A percentile compares a stretch with the other conserved stretches of the same genome.
These are phyloP conservation scores for Didymella arachidicola DNA, from an alignment of 2,329 filamentous ascomycete species.

Conservation along the genomic window DNA sequence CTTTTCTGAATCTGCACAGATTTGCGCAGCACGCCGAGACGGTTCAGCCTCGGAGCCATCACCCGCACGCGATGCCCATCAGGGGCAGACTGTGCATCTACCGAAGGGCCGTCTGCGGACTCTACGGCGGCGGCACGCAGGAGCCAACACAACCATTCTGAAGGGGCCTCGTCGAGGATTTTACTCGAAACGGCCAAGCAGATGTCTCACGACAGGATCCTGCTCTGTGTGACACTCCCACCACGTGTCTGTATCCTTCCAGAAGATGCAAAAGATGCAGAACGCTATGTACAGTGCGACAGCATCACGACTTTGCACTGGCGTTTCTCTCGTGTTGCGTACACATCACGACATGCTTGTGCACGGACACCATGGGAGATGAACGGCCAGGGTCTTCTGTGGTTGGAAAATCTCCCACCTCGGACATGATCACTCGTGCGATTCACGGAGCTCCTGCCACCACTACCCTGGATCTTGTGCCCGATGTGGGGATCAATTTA, in stretches of 20 bases:
- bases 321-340: constrained; percentile 8
- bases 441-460: constrained; percentile 39
- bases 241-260: constrained; percentile 30
- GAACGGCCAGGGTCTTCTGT: constrained; percentile 36
- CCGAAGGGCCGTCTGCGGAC: constrained; percentile 28
- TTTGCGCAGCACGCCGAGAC: constrained; percentile 17
- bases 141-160: constrained; percentile 8
- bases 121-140: constrained; percentile 21
- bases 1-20: constrained; percentile 14
- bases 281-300: not conserved
- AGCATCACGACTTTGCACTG: not conserved
- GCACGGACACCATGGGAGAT: constrained; percentile 27
- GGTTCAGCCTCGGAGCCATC: constrained; percentile 16
- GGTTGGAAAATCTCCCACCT: constrained; percentile 44
- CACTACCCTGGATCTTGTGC: constrained; percentile 37
- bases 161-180: constrained; percentile 11
- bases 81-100: constrained; percentile 27
- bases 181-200: constrained; percentile 11
- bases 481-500: constrained; percentile 35
- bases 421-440: constrained; percentile 31
- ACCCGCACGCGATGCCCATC: constrained; percentile 24
- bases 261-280: constrained; percentile 7
- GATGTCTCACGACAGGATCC: constrained; percentile 14
- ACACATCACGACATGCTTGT: constrained; percentile 14
- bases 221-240: constrained; percentile 25